These are phyloP conservation scores for Acanthamoeba culbertsoni DNA, from an alignment of 208 protist genomes.

Conservation along the genomic window DNA sequence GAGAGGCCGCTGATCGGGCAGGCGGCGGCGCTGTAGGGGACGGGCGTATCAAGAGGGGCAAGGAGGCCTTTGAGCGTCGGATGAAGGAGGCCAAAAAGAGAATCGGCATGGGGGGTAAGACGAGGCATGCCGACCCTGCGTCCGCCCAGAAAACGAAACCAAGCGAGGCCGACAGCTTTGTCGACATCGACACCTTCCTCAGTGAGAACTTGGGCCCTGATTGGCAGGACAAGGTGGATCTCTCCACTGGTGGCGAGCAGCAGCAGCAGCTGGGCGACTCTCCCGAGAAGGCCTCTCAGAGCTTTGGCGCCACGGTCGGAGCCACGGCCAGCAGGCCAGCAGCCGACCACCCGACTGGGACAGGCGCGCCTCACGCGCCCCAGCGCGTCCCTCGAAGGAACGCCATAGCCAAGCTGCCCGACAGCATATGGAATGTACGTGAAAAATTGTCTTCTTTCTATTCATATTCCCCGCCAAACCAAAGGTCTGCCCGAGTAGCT, in stretches of 20 bases:
- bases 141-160: background rate
- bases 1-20: background rate
- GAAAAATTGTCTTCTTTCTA: background rate
- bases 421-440: constrained; percentile 30
- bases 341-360: background rate
- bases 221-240: background rate
- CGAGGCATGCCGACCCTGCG: background rate
- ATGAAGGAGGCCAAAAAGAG: background rate
- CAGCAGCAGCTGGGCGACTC: background rate
- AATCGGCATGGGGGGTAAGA: background rate
- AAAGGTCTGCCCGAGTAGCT: background rate
- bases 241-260: background rate
- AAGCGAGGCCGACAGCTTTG: background rate
- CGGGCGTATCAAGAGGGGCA: background rate
- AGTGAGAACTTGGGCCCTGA: background rate
- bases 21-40: background rate
- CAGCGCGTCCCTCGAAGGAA: background rate
- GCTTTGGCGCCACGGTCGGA: background rate
- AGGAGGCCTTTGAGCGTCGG: background rate
- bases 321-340: background rate
- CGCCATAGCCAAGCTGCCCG: background rate
- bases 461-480: background rate
- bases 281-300: background rate
- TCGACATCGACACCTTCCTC: background rate
- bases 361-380: background rate